phyloP scores from a whole-genome alignment of 768 basidiomycete genomes.

The Boletus pseudo-olivaceus region DNA sequence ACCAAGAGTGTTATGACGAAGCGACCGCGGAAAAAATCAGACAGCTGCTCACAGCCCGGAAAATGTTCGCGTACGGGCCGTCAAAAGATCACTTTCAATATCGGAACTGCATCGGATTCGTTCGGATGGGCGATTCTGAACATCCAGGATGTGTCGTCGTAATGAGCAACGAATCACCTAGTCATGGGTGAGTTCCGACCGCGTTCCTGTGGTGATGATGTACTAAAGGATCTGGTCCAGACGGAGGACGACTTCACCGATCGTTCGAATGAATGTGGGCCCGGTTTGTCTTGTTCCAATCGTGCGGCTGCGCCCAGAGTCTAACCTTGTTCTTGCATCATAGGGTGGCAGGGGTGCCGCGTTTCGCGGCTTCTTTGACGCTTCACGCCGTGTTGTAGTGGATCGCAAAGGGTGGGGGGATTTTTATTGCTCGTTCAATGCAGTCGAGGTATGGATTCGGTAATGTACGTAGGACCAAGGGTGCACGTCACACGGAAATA shows the following conservation, averaged over 20 bases:
- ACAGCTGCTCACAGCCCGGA: conserved; percentile 58
- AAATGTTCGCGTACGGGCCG: conserved; percentile 62
- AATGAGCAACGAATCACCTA: conserved; percentile 50
- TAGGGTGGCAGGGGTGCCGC: conserved; percentile 32
- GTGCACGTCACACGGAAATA: too few species aligned
- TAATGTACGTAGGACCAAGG: not conserved
- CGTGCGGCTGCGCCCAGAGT: not conserved
- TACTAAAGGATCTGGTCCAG: not conserved
- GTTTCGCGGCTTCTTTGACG: conserved; percentile 49
- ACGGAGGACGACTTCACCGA: conserved; percentile 24
- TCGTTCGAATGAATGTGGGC: conserved; percentile 62
- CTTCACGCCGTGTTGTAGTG: conserved; percentile 41
- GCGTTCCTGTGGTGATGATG: not conserved
- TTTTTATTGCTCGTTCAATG: conserved; percentile 56
- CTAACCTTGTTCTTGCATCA: conserved; percentile 13
- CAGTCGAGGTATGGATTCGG: conserved; percentile 58
- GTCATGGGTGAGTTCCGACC: conserved; percentile 14
- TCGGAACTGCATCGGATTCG: conserved; percentile 72
- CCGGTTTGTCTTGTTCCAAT: conserved; percentile 38
- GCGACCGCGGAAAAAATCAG: conserved; percentile 48
- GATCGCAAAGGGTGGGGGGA: conserved; percentile 59
- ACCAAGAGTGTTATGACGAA: conserved; percentile 61
- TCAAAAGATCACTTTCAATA: conserved; percentile 57
- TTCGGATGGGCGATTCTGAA: conserved; percentile 55
- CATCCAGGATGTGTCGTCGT: conserved; percentile 68